Base-by-base conservation (phyloP, 2,329 filamentous ascomycete genomes). In the Trichophaea hybrida region DNA sequence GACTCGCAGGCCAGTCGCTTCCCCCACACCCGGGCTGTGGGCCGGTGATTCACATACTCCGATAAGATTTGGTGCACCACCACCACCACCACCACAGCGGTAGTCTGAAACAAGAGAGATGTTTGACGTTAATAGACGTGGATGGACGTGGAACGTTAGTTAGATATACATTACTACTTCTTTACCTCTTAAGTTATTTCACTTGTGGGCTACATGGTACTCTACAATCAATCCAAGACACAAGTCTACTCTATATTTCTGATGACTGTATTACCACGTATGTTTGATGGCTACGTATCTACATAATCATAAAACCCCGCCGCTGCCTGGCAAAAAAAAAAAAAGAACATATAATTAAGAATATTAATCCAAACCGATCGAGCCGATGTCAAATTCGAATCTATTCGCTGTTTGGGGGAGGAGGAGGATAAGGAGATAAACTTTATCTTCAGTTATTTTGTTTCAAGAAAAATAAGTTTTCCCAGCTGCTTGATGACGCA, bases 11-110 rank as follows among this genome's bases (percentile, higher is more conserved):
- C 15, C 55, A 59, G 17, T 59, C 61, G 15, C 58, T 64, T n/a
- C 5, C 32, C 58, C 24, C 12, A 48, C 10, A 6, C 64, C 64
- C 4, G 64, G 64, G 5, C 24, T 66, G 50, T 66, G 64, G 64
- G 53, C 61, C 12, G 64, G 64, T 2, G 57, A 65, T 55, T 46
- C 63, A 32, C 61, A 57, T 10, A 64, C 63, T 7, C 59, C 63
- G 24, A 61, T 66, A 33, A 59, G 60, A 52, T 66, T 66, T 58
- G 58, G 64, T 13, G 52, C 48, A 46, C 35, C 52, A 15, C 53
- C 51, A n/a, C 51, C 51, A n/a, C 51, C 57, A 8, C 13, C 10
- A 8, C 44, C 13, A 37, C 8, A 37, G 43, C 24, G 52, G 57
- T 54, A 54, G 60, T 38, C 31, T 56, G 48, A 2, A 46, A 15